Percentiles rank a stretch among this genome's conserved stretches.
These are phyloP conservation scores for Lactarius deliciosus DNA, from an alignment of 768 basidiomycete species.

Conservation along the genomic window DNA sequence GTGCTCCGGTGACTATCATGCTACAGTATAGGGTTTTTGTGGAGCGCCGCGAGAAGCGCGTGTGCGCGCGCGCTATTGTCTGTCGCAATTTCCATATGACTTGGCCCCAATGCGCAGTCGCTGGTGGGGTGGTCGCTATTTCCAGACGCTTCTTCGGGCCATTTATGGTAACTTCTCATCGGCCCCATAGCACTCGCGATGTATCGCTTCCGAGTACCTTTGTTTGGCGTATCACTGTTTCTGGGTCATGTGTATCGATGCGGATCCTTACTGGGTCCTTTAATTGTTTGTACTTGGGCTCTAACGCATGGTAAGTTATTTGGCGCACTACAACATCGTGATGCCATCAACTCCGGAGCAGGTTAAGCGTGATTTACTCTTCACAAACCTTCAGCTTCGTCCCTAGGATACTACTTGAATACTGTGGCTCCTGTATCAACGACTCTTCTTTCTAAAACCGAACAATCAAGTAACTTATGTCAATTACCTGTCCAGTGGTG, in stretches of 20 bases:
- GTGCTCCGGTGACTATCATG: background rate
- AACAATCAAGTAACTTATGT: background rate
- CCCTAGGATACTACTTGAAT: background rate
- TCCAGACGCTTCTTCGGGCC: background rate
- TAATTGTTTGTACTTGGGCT: background rate
- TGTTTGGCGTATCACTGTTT: background rate
- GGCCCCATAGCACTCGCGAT: background rate
- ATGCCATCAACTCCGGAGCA: background rate
- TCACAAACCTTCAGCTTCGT: background rate
- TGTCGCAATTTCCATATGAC: background rate
- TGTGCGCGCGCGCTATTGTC: background rate
- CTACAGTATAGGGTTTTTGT: background rate
- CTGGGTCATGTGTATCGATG: background rate
- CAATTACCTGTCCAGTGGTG: background rate
- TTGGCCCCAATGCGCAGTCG: background rate
- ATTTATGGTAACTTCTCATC: background rate
- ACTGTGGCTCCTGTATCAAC: background rate
- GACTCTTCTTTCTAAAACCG: background rate
- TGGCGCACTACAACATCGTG: background rate
- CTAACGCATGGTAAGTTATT: background rate
- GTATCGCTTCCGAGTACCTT: background rate
- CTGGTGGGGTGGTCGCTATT: background rate
- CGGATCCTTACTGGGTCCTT: background rate
- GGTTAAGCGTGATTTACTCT: background rate
- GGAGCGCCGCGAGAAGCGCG: background rate